These are phyloP conservation scores for Suillus alpinus DNA, from an alignment of 768 basidiomycete genomes.

Conservation along the genomic window DNA sequence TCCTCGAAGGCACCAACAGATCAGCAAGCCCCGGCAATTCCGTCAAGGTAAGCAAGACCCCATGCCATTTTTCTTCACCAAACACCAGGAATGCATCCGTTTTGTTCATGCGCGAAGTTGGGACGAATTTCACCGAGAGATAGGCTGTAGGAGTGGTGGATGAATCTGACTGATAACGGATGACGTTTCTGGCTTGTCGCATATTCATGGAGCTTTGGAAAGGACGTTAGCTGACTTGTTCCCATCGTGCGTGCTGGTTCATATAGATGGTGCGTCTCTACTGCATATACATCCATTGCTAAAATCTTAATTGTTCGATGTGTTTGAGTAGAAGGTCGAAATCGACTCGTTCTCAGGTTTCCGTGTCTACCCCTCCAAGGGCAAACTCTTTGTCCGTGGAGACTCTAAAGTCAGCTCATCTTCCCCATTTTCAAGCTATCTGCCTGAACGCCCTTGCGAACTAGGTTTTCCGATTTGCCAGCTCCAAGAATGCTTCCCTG, in stretches of 20 bases:
- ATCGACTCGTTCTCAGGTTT: conserved; percentile 97
- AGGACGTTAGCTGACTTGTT: conserved; percentile 17
- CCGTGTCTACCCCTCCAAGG: conserved; percentile 98
- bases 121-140: conserved; percentile 7
- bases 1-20: conserved; percentile 16
- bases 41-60: conserved; percentile 59
- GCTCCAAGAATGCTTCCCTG: conserved; percentile 91
- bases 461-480: conserved; percentile 93
- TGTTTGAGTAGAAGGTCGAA: conserved; percentile 81
- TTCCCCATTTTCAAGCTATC: neutral
- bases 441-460: neutral
- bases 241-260: neutral
- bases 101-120: neutral
- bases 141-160: conserved; percentile 38
- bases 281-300: neutral
- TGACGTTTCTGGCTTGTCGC: conserved; percentile 28
- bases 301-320: conserved; percentile 3
- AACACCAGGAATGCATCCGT: conserved; percentile 12
- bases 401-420: conserved; percentile 79
- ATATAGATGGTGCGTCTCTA: conserved; percentile 24
- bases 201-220: conserved; percentile 13
- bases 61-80: conserved; percentile 17
- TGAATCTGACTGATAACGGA: conserved; percentile 33
- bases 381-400: conserved; percentile 91
- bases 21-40: conserved; percentile 35